Base-by-base conservation (phyloP, 1,284 basidiomycete genomes). In the Hymenochaete sp. region DNA sequence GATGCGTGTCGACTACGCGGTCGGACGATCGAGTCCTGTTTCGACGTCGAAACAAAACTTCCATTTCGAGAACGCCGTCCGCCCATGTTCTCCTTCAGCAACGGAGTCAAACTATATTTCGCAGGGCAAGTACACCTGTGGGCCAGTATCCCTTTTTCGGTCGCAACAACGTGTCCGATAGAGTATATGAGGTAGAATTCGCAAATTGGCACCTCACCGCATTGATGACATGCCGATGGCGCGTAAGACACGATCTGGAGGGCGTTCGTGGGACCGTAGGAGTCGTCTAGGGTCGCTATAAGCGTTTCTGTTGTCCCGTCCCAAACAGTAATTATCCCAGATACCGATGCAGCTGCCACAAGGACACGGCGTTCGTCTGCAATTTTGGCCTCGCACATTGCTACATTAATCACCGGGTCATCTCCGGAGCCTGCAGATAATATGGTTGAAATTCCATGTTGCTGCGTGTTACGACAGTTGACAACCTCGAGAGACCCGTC, bases 241-340 rank as follows among this genome's bases (percentile, higher is more conserved):
- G 61, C 62, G 10, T 76, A 66, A 8, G 72, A 70, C 5, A 68
- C 70, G 39, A 84, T 59, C 19, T 72, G 70, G 18, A 86, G 55
- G 43, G 69, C 64, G 50, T 65, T 72, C 54, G 82, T 62, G 25
- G 63, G 60, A 2, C 77, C 80, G 49, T 73, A 72, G 0, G 67
- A 62, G 24, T 79, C 76, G 42, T 80, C 77, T 21, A 84, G 58
- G 33, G 77, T 63, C 45, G 68, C 64, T 26, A 88, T 70, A 51
- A 76, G 75, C 46, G 79, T 75, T 3, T 72, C 70, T 3, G 75
- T 76, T 5, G 63, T 54, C 4, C 67, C 71, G 55, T 86, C 80
- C 82, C 81, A 87, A 10, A 90, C 57, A 0, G 80, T 79, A 19
- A 91, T 68, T 7, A 75, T 65, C 2, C 85, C 87, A 0, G 73